Percentiles rank a stretch among this genome's conserved stretches.
These are phyloP conservation scores for Xylariaceae sp. DNA, from an alignment of 2,329 filamentous ascomycete genomes.

Conservation along the genomic window DNA sequence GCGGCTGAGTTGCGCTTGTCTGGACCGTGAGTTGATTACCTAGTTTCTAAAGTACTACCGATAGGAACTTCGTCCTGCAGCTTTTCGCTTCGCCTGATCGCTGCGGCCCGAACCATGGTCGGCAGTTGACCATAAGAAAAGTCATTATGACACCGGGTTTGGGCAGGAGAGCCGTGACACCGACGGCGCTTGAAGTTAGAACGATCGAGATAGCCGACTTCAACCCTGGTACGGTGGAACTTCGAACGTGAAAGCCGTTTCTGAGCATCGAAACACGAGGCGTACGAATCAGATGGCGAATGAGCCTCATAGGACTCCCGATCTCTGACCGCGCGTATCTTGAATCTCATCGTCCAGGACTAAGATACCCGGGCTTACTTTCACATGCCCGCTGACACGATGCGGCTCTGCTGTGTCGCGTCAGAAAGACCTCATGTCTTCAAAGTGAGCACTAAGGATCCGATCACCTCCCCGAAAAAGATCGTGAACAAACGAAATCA, in stretches of 20 bases:
- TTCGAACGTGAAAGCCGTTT: too few species aligned
- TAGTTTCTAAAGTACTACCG: background rate
- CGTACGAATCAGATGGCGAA: too few species aligned
- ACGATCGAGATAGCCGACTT: too few species aligned
- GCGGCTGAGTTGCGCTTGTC: background rate
- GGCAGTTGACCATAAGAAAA: background rate
- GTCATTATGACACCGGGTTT: background rate
- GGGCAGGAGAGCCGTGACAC: too few species aligned
- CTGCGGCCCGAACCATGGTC: background rate
- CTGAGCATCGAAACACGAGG: too few species aligned
- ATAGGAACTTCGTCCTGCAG: background rate
- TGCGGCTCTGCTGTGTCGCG: background rate
- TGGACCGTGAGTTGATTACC: too few species aligned
- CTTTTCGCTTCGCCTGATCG: background rate
- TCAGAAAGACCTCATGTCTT: background rate
- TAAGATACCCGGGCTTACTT: background rate
- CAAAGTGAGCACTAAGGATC: background rate
- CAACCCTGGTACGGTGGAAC: too few species aligned
- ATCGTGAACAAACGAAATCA: too few species aligned
- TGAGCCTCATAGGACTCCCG: background rate
- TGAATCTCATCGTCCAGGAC: background rate
- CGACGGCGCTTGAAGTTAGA: too few species aligned
- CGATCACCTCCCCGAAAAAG: too few species aligned
- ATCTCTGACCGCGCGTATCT: background rate
- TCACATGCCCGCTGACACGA: background rate